phyloP scores from a whole-genome alignment of 176 grass and related monocot genomes.

The Triticum aestivum region IWGSC_CS_RefSeq_v2.1 NC_057797.1:310470250-310470749 shows the following conservation, averaged over 20 bases:
- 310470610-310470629: background rate
- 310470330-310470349: constrained; percentile 28
- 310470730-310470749: no score
- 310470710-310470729: no score
- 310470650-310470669: background rate
- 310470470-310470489: background rate
- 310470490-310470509: background rate
- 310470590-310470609: background rate
- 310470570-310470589: background rate
- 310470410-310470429: background rate
- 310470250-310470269: background rate
- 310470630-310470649: no score
- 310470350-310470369: constrained; percentile 21
- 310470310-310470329: constrained; percentile 68
- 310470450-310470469: background rate
- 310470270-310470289: constrained; percentile 49
- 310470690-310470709: background rate
- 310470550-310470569: constrained; percentile 11
- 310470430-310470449: background rate
- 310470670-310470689: background rate
- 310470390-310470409: background rate
- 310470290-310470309: constrained; percentile 59
- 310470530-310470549: background rate
- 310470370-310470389: constrained; percentile 13
- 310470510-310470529: background rate